Evolutionary conservation across 306 rosid species (phyloP), one percentile per base, ranked within the genome.

Genomic region (Coriaria nepalensis): DNA sequence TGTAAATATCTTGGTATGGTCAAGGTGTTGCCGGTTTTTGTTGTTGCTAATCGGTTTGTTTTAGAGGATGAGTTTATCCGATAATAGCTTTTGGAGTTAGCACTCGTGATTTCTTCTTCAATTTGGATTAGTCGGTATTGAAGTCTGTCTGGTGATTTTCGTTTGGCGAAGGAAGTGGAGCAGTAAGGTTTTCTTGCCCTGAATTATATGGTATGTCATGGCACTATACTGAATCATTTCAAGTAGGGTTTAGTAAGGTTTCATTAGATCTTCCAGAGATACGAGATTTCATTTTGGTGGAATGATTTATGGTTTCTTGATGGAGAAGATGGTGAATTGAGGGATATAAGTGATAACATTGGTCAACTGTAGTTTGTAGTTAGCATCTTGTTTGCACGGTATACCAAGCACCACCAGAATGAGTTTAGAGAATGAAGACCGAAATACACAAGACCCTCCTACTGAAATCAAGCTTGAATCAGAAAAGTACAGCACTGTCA

Each of bases 391-490:
- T 32, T 61, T 3, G 29, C 29, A 20, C 1, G 29, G 29, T 47
- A 47, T 55, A 54, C 14, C 36, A 49, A 69, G 68, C 52, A 11
- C 46, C 49, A 35, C 45, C 76, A 76, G 44, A 77, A 92, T 92
- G 99, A 82, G 83, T 73, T 67, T 64, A 36, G 84, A 64, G 74
- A 80, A 46, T 33, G 83, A 73, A 49, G 83, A 68, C 15, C 60
- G 57, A 10, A 61, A 33, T 56, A 64, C 48, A 42, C 39, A 58
- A 62, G 77, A 68, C 57, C 76, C 73, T 53, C 60, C 59, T 37
- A 41, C 71, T 13, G 62, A 57, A 33, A 37, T 49, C 58, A 65
- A 67, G 59, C 73, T 65, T 9, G 92, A 74, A 71, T 49, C 49
- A 33, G 72, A 61, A 36, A 77, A 73, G 95, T 90, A 90, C 68